Base-by-base conservation (phyloP, 768 basidiomycete genomes). In the Lactifluus piperatus region DNA sequence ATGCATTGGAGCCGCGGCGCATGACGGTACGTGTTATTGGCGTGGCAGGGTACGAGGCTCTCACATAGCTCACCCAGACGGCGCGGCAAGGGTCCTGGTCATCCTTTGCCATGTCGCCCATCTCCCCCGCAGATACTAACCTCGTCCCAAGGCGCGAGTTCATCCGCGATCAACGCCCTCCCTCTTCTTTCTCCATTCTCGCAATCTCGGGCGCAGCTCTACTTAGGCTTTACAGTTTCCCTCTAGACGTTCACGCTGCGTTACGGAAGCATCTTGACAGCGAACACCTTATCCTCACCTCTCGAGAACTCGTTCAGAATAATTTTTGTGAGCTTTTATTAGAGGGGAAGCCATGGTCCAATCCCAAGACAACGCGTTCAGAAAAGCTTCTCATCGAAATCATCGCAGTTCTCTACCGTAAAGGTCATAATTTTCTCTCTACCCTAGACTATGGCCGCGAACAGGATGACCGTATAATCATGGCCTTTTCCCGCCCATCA, bases 381-480 rank as follows among this genome's bases (percentile, higher is more conserved):
- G 88, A 90, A 69, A 82, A 79, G 62, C 81, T 90, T 57, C 73
- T 90, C 43, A 71, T 90, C 60, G 81, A 86, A 64, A 79, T 90
- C 58, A 70, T 89, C 54, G 72, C 79, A 36, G 73, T 83, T 63
- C 72, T 90, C 43, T 82, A 84, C 67, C 79, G 79, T 56, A 78
- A 78, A 66, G 84, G 84, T 41, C 86, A 82, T 67, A 72, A 72
- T 24, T 84, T 82, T 63, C 74, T 88, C 9, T 86, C 86, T 22
- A 79, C 79, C 44, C 75, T 90, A 62, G 87, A 88, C 71, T 90
- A 89, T 69, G 88, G 87, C 32, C 78, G 85, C 56, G 88, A 90
- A 70, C 76, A 73, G 44, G 88, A 89, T 65, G 88, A 90, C 71
- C 80, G 83, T 43, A 68, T 90, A 9, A 80, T 82, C 51, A 78